Evolutionary conservation across 2,329 filamentous ascomycete genomes (phyloP), one percentile per base, ranked within the genome.

Genomic region (Xylariaceae sp.): DNA sequence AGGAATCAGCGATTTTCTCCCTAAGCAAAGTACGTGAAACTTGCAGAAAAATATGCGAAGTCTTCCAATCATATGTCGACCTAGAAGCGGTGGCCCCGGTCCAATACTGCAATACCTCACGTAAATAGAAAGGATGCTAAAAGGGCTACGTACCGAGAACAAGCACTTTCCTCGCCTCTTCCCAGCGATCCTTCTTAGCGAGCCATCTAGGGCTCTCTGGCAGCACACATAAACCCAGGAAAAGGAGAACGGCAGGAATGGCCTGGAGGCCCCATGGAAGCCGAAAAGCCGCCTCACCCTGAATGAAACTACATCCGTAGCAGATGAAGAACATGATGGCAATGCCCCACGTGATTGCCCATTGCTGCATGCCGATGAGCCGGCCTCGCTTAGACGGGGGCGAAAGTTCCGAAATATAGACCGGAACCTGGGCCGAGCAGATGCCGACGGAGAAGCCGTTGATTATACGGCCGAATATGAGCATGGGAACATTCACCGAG

Each of bases 391-490:
- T 70, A 57, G 72, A 75, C 68, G 80, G 62, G 67, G 73, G 75
- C 0, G 76, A 80, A 21, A 87, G 67, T 66, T 89, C 86, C 30
- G 83, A 80, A 47, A 88, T 81, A 68, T 88, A 88, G 54, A 87
- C 84, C 0, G 84, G 85, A 1, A 87, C 86, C 65, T 88, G 84
- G 22, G 86, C 84, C 21, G 84, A 88, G 68, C 81, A 85, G 66
- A 89, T 88, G 60, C 86, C 87, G 55, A 89, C 85, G 45, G 80
- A 80, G 59, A 89, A 67, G 55, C 86, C 86, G 70, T 88, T 88
- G 72, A 90, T 81, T 67, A 87, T 68, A 62, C 86, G 85, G 45
- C 86, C 85, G 22, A 80, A 82, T 45, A 86, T 80, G 19, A 90
- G 75, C 86, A 78, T 78, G 32, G 71, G 71, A 49, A 77, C 74